Evolutionary conservation across 257 asterid species (phyloP).

Genomic region (Apocynum venetum): DNA sequence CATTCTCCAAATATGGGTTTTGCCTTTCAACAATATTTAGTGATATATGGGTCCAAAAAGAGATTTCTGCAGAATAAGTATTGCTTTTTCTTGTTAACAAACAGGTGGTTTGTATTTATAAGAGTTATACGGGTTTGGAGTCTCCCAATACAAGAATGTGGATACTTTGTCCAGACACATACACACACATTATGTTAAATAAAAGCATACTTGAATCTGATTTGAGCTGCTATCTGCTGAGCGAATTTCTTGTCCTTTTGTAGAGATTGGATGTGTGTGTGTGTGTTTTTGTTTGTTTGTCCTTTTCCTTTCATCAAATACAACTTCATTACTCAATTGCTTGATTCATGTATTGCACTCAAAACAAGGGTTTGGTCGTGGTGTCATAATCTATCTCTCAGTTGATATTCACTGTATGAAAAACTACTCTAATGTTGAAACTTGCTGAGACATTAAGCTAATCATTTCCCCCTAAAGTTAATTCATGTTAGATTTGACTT

Average conservation of each 20-base stretch:
- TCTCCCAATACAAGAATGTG: not conserved
- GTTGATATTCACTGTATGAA: not conserved
- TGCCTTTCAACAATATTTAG: not conserved
- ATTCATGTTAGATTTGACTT: conserved; percentile 18
- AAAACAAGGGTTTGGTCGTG: not conserved
- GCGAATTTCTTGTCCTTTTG: not conserved
- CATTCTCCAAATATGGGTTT: not conserved
- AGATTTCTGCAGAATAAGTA: not conserved
- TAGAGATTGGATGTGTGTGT: not conserved
- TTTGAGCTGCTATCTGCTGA: not conserved
- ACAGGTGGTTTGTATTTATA: not conserved
- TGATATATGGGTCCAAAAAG: not conserved
- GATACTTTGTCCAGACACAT: not conserved
- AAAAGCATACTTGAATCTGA: not conserved
- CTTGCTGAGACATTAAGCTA: not conserved
- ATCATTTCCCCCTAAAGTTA: not conserved
- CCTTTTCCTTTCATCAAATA: not conserved
- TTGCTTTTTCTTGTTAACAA: not conserved
- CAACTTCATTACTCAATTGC: not conserved
- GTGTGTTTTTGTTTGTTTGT: too few species aligned
- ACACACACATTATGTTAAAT: not conserved
- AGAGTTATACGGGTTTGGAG: not conserved
- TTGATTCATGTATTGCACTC: not conserved
- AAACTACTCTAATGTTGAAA: not conserved
- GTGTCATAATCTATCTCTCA: not conserved